Evolutionary conservation across 768 basidiomycete genomes (phyloP), one percentile per base, ranked within the genome.

Genomic region (Kwoniella mangroviensis): DNA sequence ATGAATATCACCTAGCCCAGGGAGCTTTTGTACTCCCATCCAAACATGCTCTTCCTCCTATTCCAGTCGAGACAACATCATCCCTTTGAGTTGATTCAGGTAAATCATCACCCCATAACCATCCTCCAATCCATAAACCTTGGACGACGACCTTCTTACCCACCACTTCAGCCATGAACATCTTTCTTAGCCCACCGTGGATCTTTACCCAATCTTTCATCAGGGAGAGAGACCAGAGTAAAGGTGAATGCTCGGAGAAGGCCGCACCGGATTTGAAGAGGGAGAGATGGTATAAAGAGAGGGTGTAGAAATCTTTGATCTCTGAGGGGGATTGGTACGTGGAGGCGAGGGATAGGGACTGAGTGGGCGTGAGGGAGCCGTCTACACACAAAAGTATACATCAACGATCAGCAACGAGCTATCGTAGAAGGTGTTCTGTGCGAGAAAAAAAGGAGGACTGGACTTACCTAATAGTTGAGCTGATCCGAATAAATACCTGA

Each of bases 131-230:
- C 73, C 73, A 81, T 24, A 98, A 85, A 80, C 97, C 94, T 81
- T 98, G 95, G 3, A 98, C 93, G 4, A 98, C 96, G n/a, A 98
- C 95, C 17, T 92, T 88, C 83, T 98, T 98, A 17, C 90, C 89
- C 52, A 98, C 85, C 13, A 98, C 94, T 83, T 99, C 96, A 7
- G 90, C 94, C 88, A 93, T 89, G 81, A 96, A 98, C 96, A 99
- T 98, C 85, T 96, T 97, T 82, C 93, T 88, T 66, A 98, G 81
- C 7, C 97, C 94, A 43, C 87, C 87, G 83, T 94, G 92, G 45
- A 94, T 93, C 84, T 98, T 99, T 56, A 84, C 85, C 93, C 93
- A 99, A 72, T 87, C 89, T n/a, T 89, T 89, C n/a, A 91, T 90
- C 1, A 87, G 87, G 9, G 94, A 93, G 67, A 98, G 93, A 63